Percentiles rank a stretch among this genome's conserved stretches.
Conservation (phyloP, 768 basidiomycete genomes). For the Coprinopsis cinerea region DNA sequence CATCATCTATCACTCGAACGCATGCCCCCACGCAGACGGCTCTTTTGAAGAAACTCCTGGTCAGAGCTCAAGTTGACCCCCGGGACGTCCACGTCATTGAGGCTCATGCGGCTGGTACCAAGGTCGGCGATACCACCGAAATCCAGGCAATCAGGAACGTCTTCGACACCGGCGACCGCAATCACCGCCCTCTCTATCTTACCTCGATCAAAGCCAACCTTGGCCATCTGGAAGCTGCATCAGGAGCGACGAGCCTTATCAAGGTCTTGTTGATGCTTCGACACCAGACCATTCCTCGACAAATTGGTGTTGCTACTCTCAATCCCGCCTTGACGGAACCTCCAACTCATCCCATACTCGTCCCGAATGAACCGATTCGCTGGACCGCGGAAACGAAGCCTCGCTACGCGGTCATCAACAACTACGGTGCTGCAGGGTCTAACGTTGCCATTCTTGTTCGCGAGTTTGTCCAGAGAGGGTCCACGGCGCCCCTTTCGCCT, state of each 20-base stretch:
- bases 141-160: constrained; percentile 42
- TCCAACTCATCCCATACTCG: constrained; percentile 41
- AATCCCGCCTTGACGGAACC: constrained; percentile 53
- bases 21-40: constrained; percentile 54
- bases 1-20: constrained; percentile 68
- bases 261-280: constrained; percentile 68
- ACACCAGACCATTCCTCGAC: constrained; percentile 48
- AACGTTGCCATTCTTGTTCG: constrained; percentile 60
- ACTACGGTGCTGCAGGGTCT: constrained; percentile 72
- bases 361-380: constrained; percentile 30
- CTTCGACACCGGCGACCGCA: constrained; percentile 26
- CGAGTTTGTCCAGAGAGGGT: constrained; percentile 30
- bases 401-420: constrained; percentile 59
- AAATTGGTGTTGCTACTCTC: constrained; percentile 50
- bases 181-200: constrained; percentile 51
- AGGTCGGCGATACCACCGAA: constrained; percentile 65
- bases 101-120: constrained; percentile 71
- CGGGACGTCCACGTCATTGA: constrained; percentile 56
- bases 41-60: constrained; percentile 48
- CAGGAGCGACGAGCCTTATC: constrained; percentile 64
- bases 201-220: constrained; percentile 71
- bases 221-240: constrained; percentile 72
- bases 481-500: neutral
- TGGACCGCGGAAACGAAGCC: constrained; percentile 39
- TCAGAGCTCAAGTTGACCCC: constrained; percentile 37